Evolutionary conservation across 192 early-diverging fungal species (phyloP).

Genomic region (Umbelopsis isabellina): DNA sequence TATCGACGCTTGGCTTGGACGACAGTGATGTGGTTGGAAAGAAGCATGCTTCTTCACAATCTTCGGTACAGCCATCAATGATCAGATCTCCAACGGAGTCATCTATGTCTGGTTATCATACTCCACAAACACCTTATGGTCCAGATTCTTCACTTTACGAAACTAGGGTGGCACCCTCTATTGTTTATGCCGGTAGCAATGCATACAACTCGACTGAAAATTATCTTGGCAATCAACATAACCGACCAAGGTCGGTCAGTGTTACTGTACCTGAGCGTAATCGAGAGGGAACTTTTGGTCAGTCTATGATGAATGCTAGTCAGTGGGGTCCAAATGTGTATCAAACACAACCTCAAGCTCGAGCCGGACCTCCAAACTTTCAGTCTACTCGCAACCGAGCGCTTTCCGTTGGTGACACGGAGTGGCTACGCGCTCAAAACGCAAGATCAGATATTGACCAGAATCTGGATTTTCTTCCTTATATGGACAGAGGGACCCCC

Average conservation of each 20-base stretch:
- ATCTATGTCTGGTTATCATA: neutral
- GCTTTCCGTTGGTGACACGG: slow-evolving; percentile 11
- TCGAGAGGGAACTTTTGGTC: neutral
- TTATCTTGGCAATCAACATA: slow-evolving; percentile 35
- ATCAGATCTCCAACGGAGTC: neutral
- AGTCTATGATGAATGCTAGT: neutral
- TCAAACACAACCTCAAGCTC: neutral
- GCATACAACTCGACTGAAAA: neutral
- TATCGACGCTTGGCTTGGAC: slow-evolving; percentile 37
- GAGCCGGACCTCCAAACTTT: neutral
- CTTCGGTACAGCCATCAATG: slow-evolving; percentile 6
- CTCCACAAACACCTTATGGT: neutral
- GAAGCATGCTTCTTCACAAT: neutral
- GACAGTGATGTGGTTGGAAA: slow-evolving; percentile 19
- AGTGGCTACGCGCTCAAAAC: slow-evolving; percentile 14
- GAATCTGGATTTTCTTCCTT: slow-evolving; percentile 1
- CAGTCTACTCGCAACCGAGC: slow-evolving; percentile 1
- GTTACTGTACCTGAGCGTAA: slow-evolving; percentile 41
- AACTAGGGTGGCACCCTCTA: neutral
- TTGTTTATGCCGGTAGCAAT: neutral
- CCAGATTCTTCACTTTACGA: neutral
- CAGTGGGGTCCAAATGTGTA: neutral
- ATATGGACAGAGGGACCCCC: neutral
- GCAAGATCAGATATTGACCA: slow-evolving; percentile 2
- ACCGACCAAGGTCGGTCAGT: slow-evolving; percentile 50